Evolutionary conservation across 148 eudicot species (phyloP).

Genomic region (Heliosperma pusillum): DNA sequence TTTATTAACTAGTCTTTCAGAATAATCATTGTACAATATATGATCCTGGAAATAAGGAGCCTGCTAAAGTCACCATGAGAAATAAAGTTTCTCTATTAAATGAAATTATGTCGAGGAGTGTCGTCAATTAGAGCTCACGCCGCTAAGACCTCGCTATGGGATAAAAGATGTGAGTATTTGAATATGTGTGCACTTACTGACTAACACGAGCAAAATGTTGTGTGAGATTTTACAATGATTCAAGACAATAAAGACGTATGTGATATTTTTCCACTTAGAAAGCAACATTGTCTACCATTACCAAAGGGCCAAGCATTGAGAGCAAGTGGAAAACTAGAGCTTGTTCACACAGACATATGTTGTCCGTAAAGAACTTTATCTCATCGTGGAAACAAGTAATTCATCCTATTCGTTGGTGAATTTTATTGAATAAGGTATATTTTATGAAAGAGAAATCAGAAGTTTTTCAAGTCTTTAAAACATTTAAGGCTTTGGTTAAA

Average conservation of each 20-base stretch:
- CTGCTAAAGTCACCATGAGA: background rate
- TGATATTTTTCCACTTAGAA: constrained; percentile 1
- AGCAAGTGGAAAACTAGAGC: background rate
- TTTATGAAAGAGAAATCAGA: too few relatives aligned
- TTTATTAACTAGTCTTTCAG: constrained; percentile 11
- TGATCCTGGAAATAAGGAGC: background rate
- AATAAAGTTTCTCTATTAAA: too few relatives aligned
- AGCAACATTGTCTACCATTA: background rate
- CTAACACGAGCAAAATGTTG: background rate
- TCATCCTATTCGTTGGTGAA: background rate
- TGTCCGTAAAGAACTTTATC: background rate
- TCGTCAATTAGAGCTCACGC: too few relatives aligned
- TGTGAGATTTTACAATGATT: background rate
- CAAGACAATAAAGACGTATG: background rate
- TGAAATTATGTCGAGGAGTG: too few relatives aligned
- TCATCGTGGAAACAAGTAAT: background rate
- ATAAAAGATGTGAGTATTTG: constrained; percentile 19
- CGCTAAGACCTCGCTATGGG: constrained; percentile 25
- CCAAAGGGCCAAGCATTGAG: background rate
- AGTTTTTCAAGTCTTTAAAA: background rate
- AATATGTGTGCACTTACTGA: background rate
- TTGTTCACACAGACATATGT: background rate
- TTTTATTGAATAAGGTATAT: background rate
- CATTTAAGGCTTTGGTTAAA: background rate
- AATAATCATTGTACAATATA: background rate